Percentiles rank a stretch among this genome's conserved stretches.
Conservation (phyloP, 495 filamentous ascomycete genomes). For the Penicillium soppii region DNA sequence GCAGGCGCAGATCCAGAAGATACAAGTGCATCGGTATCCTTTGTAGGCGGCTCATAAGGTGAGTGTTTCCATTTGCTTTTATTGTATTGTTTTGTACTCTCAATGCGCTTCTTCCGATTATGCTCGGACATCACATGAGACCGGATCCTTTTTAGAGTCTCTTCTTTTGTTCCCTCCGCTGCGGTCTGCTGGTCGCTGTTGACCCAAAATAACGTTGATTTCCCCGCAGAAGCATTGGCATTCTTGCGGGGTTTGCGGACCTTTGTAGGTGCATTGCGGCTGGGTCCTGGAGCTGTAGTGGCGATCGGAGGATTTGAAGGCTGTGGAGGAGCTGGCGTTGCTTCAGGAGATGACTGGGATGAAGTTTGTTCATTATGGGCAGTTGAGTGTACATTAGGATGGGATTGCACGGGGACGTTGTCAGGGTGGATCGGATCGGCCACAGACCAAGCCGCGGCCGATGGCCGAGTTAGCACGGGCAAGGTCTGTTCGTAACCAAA, state of each 20-base stretch:
- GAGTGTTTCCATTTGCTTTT: slow-evolving; percentile 48
- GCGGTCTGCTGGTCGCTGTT: slow-evolving; percentile 43
- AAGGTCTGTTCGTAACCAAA: slow-evolving; percentile 27
- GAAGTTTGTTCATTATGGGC: too few species aligned
- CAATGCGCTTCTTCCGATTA: slow-evolving; percentile 49
- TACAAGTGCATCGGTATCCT: slow-evolving; percentile 20
- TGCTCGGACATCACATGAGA: slow-evolving; percentile 54
- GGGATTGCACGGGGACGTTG: slow-evolving; percentile 9
- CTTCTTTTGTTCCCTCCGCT: slow-evolving; percentile 39
- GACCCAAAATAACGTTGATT: slow-evolving; percentile 49
- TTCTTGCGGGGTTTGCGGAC: slow-evolving; percentile 42
- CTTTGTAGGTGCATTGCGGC: slow-evolving; percentile 31
- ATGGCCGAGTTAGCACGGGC: slow-evolving; percentile 26
- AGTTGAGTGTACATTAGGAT: neutral
- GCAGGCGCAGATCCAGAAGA: slow-evolving; percentile 5
- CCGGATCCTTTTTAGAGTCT: slow-evolving; percentile 49
- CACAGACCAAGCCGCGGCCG: slow-evolving; percentile 13
- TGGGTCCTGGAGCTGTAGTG: slow-evolving; percentile 10
- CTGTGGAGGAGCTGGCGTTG: neutral
- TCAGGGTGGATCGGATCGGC: slow-evolving; percentile 17
- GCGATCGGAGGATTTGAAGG: neutral
- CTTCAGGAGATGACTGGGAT: neutral
- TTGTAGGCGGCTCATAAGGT: slow-evolving; percentile 38
- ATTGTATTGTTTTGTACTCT: slow-evolving; percentile 45
- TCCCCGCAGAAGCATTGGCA: slow-evolving; percentile 33